Evolutionary conservation across 2,329 filamentous ascomycete genomes (phyloP).

Genomic region (Sporothrix globosa): DNA sequence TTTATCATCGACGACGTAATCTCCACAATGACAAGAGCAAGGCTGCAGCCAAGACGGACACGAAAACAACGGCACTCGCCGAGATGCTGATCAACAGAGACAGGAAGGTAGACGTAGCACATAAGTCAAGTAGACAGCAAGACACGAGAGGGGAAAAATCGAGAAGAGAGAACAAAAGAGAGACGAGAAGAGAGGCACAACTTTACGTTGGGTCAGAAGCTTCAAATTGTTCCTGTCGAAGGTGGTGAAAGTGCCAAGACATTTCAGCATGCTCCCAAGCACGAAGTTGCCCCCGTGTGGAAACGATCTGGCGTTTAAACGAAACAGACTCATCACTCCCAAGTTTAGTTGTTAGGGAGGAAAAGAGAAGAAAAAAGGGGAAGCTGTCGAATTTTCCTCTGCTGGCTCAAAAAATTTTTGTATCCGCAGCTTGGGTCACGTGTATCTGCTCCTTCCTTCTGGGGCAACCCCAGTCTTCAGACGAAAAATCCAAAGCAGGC

Average conservation of each 20-base stretch:
- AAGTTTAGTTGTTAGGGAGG: conserved; percentile 72
- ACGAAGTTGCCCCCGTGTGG: conserved; percentile 42
- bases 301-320: conserved; percentile 55
- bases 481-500: conserved; percentile 10
- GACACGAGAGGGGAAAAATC: background rate
- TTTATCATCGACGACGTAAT: background rate
- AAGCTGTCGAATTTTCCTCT: conserved; percentile 29
- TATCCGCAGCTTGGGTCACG: conserved; percentile 18
- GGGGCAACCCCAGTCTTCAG: background rate
- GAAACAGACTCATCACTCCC: conserved; percentile 74
- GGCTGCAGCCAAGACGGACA: too few relatives aligned
- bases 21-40: background rate
- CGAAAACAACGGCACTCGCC: background rate
- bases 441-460: conserved; percentile 22
- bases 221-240: conserved; percentile 64
- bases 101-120: background rate
- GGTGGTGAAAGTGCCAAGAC: conserved; percentile 67
- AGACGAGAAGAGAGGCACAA: conserved; percentile 36
- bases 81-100: background rate
- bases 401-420: background rate
- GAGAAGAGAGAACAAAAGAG: background rate
- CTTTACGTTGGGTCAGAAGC: conserved; percentile 59
- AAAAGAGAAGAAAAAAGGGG: conserved; percentile 44
- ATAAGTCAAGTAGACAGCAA: background rate
- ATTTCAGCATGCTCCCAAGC: conserved; percentile 65